Conservation (phyloP, 2,329 filamentous ascomycete genomes). For the Fusarium torulosum region DNA sequence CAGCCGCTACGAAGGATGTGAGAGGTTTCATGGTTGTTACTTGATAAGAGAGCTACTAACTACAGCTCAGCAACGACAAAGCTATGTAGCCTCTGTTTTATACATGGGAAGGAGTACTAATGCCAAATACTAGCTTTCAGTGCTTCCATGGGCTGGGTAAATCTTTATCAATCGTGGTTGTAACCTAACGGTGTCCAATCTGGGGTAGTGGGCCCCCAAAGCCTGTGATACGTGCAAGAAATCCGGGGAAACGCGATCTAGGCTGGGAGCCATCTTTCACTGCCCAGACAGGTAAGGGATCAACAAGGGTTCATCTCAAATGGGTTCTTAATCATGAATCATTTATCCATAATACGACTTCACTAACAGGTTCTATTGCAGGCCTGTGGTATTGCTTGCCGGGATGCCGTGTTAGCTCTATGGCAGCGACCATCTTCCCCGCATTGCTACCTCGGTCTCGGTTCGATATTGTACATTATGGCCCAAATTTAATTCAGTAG, state of each 20-base stretch:
- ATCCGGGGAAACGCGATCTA: slow-evolving; percentile 4
- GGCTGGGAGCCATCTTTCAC: neutral
- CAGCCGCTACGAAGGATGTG: neutral
- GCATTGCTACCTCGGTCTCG: neutral
- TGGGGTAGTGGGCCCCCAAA: neutral
- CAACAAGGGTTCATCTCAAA: neutral
- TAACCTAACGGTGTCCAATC: neutral
- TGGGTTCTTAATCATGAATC: neutral
- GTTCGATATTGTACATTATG: neutral
- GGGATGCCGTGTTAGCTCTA: too few relatives aligned
- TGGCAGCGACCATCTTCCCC: neutral
- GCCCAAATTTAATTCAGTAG: neutral
- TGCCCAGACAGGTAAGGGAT: neutral
- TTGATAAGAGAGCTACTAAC: too few relatives aligned
- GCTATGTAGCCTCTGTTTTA: neutral
- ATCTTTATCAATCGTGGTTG: slow-evolving; percentile 13
- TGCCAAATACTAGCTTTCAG: neutral
- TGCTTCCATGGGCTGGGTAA: slow-evolving; percentile 8
- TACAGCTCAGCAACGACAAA: too few relatives aligned
- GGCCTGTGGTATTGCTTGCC: neutral
- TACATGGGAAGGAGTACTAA: neutral
- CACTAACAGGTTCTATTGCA: neutral
- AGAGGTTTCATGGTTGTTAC: slow-evolving; percentile 9
- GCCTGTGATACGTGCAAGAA: slow-evolving; percentile 15
- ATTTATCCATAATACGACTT: neutral